phyloP scores from a whole-genome alignment of 2,329 filamentous ascomycete species.

The Corniculantispora saksenae region DNA sequence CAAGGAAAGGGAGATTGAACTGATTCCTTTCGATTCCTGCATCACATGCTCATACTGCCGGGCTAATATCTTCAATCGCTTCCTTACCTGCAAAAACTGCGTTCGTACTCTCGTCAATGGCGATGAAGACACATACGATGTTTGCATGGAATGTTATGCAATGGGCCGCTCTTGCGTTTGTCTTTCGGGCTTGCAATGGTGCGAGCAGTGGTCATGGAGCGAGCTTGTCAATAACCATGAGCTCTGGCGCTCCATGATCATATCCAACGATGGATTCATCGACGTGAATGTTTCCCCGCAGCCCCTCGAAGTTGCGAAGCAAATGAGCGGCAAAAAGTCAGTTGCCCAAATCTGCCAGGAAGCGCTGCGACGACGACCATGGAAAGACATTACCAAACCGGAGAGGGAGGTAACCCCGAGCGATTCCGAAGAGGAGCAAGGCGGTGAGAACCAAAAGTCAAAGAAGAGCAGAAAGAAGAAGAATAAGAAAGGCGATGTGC shows the following conservation, averaged over 20 bases:
- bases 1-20: conserved; percentile 72
- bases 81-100: conserved; percentile 88
- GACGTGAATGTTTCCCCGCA: conserved; percentile 67
- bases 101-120: conserved; percentile 65
- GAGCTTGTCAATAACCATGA: conserved; percentile 79
- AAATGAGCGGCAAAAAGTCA: conserved; percentile 70
- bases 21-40: conserved; percentile 81
- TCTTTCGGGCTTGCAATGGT: conserved; percentile 83
- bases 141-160: conserved; percentile 98
- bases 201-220: conserved; percentile 88
- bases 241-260: conserved; percentile 75
- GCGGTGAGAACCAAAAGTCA: conserved; percentile 62
- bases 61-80: conserved; percentile 95
- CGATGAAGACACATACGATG: conserved; percentile 83
- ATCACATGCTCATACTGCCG: conserved; percentile 95
- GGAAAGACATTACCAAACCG: conserved; percentile 75
- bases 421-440: conserved; percentile 58
- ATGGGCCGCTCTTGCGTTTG: conserved; percentile 94
- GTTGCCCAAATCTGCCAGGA: conserved; percentile 93
- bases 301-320: conserved; percentile 69
- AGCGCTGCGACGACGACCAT: conserved; percentile 77
- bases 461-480: conserved; percentile 61
- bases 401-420: conserved; percentile 47
- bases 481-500: conserved; percentile 54
- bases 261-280: conserved; percentile 69